Evolutionary conservation across 2,329 filamentous ascomycete species (phyloP), one percentile per base, ranked within the genome.

Genomic region (Neopestalotiopsis rosae): DNA sequence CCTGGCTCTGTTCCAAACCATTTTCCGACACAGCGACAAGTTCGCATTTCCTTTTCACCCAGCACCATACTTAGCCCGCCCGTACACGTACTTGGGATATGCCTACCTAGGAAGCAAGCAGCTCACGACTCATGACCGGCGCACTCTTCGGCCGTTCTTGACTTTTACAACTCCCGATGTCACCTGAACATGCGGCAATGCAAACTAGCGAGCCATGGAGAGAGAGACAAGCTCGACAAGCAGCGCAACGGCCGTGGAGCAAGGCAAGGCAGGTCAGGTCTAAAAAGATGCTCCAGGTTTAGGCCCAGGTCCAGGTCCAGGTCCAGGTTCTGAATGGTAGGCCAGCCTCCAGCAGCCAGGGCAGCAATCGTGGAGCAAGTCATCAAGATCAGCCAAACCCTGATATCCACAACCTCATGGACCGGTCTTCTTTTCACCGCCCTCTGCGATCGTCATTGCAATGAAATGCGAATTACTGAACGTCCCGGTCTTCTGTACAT

Each of bases 131-230:
- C 57, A 59, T 59, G 57, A 24, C 45, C 24, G 57, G 30, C 20
- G 14, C 30, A 59, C 24, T 5, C 57, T 59, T 59, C 57, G 57
- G 24, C 30, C 57, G 57, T 59, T 59, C 30, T 59, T 28, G 57
- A 59, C 57, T 59, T 34, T 30, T 30, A 59, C 30, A 59, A 30
- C 57, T 17, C 57, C 57, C 57, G 57, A 59, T 59, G 57, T 59
- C 57, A 59, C 57, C 57, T 59, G 57, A 59, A 24, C 57, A 14
- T 59, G 57, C 24, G n/a, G 57, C 24, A 24, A 59, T 59, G 28
- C 57, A 24, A 59, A 20, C 30, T 52, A 52, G 45, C 45, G 45
- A 52, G 45, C 45, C 45, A 52, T 52, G 45, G n/a, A 24, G 57
- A 28, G 10, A 28, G 13, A 28, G n/a, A 59, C 20, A 24, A 28